These are phyloP conservation scores for Penicillium psychrofluorescens DNA, from an alignment of 495 filamentous ascomycete genomes.

Conservation along the genomic window DNA sequence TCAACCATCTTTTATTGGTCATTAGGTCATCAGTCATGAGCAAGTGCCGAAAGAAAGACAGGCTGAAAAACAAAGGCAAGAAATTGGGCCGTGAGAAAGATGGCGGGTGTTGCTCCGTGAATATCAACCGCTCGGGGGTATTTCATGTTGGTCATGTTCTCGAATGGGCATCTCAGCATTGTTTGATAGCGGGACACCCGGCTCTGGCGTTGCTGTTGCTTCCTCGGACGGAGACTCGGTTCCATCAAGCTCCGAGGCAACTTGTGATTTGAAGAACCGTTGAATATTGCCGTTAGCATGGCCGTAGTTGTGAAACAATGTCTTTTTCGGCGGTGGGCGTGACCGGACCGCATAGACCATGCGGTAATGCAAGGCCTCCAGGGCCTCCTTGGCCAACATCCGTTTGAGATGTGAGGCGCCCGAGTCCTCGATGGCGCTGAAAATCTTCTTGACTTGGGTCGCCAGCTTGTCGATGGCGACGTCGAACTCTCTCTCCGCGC, in stretches of 20 bases:
- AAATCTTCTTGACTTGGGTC: conserved; percentile 55
- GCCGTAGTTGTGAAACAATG: conserved; percentile 41
- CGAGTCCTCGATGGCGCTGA: conserved; percentile 63
- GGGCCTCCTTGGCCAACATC: conserved; percentile 62
- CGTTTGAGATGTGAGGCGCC: conserved; percentile 65
- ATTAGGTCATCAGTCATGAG: not conserved
- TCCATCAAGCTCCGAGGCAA: not conserved
- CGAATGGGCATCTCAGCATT: conserved; percentile 11
- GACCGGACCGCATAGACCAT: conserved; percentile 64
- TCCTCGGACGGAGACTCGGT: no score
- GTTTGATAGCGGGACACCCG: not conserved
- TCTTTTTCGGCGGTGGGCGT: conserved; percentile 49
- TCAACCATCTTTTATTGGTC: not conserved
- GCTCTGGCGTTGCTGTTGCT: not conserved
- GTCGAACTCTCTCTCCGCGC: conserved; percentile 53
- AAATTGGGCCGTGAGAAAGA: no score
- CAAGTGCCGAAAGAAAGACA: no score
- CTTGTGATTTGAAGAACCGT: conserved; percentile 2
- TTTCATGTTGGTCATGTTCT: not conserved
- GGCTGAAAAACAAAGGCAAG: no score
- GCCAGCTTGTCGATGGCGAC: conserved; percentile 59
- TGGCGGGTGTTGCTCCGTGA: no score
- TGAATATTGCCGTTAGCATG: conserved; percentile 14
- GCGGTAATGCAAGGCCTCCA: conserved; percentile 66
- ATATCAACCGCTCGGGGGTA: no score